A percentile compares a stretch with the other conserved stretches of the same genome.
Conservation (phyloP, 2,329 filamentous ascomycete genomes). For the Fonsecaea pugnacius region DNA sequence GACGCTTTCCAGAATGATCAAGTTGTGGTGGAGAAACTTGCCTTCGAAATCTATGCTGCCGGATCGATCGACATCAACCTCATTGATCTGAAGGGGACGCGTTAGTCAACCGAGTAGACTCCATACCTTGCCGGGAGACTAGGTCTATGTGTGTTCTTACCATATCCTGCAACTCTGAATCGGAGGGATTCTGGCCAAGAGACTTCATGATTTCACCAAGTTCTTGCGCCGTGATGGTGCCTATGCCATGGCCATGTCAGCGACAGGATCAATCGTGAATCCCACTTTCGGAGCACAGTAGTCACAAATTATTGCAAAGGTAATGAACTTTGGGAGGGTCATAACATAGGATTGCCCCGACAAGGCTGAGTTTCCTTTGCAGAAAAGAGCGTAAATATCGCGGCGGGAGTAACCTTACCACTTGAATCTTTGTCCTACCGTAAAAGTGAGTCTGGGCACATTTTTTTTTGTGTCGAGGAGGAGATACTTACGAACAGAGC, state of each 20-base stretch:
- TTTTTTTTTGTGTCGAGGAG: not conserved
- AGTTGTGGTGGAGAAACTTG: slow-evolving; percentile 37
- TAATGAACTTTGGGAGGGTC: not conserved
- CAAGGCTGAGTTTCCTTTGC: slow-evolving; percentile 20
- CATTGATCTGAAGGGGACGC: slow-evolving; percentile 54
- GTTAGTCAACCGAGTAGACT: not conserved
- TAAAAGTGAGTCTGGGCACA: slow-evolving; percentile 12
- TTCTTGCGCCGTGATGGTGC: slow-evolving; percentile 67
- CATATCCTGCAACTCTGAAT: slow-evolving; percentile 67
- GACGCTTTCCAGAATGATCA: not conserved
- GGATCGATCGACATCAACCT: slow-evolving; percentile 68
- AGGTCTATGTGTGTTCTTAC: slow-evolving; percentile 12
- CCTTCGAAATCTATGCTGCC: slow-evolving; percentile 69
- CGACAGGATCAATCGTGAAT: not conserved
- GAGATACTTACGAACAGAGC: slow-evolving; percentile 40
- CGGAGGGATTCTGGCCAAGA: slow-evolving; percentile 66
- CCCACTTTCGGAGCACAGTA: not conserved
- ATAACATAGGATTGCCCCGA: not conserved
- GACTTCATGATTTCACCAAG: slow-evolving; percentile 67
- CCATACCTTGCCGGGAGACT: not conserved
- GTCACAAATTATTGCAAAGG: slow-evolving; percentile 10
- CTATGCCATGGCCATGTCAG: slow-evolving; percentile 43
- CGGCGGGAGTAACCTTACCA: slow-evolving; percentile 34
- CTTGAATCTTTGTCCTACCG: slow-evolving; percentile 42
- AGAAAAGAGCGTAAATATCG: not conserved